Percentiles rank a stretch among this genome's conserved stretches.
Conservation (phyloP, 768 basidiomycete species). For the Lactifluus hygrophoroides region DNA sequence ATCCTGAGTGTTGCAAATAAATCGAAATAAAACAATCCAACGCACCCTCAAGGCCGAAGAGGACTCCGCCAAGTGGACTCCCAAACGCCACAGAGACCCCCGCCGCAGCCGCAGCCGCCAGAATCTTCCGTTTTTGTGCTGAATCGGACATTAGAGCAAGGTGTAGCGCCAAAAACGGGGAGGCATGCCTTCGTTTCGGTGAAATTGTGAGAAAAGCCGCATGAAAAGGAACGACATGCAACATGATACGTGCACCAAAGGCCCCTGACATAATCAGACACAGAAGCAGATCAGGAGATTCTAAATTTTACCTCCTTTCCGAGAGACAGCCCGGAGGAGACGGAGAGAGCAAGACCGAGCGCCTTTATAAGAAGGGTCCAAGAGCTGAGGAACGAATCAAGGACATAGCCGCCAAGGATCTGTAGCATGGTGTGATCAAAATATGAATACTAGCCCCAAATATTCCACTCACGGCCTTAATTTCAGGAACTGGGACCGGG, state of each 20-base stretch:
- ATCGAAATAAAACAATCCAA: neutral
- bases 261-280: slow-evolving; percentile 40
- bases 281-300: neutral
- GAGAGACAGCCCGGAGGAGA: slow-evolving; percentile 76
- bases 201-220: slow-evolving; percentile 58
- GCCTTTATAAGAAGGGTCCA: slow-evolving; percentile 85
- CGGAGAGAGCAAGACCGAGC: slow-evolving; percentile 71
- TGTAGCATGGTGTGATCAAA: slow-evolving; percentile 23
- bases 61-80: slow-evolving; percentile 75
- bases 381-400: slow-evolving; percentile 77
- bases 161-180: neutral
- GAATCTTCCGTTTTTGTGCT: slow-evolving; percentile 75
- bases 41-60: slow-evolving; percentile 72
- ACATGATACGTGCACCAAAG: slow-evolving; percentile 77
- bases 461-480: slow-evolving; percentile 51
- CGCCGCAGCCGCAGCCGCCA: slow-evolving; percentile 78
- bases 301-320: slow-evolving; percentile 62
- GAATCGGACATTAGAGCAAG: neutral
- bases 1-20: neutral
- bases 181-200: slow-evolving; percentile 62
- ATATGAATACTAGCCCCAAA: neutral
- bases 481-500: slow-evolving; percentile 52
- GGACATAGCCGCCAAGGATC: slow-evolving; percentile 80
- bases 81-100: slow-evolving; percentile 88
- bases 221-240: slow-evolving; percentile 71